Evolutionary conservation across 768 basidiomycete species (phyloP).

Genomic region (Pholiota microspora): DNA sequence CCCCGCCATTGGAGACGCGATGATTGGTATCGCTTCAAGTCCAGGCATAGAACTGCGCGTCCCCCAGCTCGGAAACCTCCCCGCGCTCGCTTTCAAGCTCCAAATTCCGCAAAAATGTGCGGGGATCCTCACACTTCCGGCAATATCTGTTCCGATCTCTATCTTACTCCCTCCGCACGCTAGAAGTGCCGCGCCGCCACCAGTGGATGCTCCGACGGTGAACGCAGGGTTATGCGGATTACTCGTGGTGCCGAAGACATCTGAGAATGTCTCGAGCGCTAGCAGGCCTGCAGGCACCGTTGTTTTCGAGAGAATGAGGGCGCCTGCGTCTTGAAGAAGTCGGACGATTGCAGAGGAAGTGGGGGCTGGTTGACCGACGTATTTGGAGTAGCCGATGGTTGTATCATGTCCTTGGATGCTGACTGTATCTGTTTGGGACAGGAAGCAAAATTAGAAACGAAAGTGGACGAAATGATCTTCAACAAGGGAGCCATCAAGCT

Average conservation of each 20-base stretch:
- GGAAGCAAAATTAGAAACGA: too few species aligned
- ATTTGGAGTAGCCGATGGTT: slow-evolving; percentile 58
- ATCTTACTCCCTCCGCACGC: slow-evolving; percentile 64
- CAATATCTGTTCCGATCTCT: slow-evolving; percentile 73
- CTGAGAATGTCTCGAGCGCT: slow-evolving; percentile 55
- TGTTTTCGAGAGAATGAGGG: slow-evolving; percentile 64
- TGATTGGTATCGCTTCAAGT: slow-evolving; percentile 52
- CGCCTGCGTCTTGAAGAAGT: slow-evolving; percentile 60
- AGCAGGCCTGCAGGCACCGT: slow-evolving; percentile 56
- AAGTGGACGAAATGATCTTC: neutral
- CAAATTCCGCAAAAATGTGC: slow-evolving; percentile 74
- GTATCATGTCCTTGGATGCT: slow-evolving; percentile 58
- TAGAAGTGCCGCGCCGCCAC: slow-evolving; percentile 67
- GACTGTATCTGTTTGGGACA: slow-evolving; percentile 39
- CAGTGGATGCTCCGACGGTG: slow-evolving; percentile 62
- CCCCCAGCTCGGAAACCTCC: slow-evolving; percentile 56
- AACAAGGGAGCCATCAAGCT: slow-evolving; percentile 6
- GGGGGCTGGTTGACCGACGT: slow-evolving; percentile 40
- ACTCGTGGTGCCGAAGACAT: slow-evolving; percentile 58
- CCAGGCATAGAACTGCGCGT: slow-evolving; percentile 46
- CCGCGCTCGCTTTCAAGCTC: slow-evolving; percentile 57
- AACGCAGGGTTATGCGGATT: slow-evolving; percentile 60
- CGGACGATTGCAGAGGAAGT: slow-evolving; percentile 54
- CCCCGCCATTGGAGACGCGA: slow-evolving; percentile 59
- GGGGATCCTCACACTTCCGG: slow-evolving; percentile 70